Percentiles rank a stretch among this genome's conserved stretches.
phyloP scores from a whole-genome alignment of 805 yeast genomes.

The Pichia nanzhaoensis region DNA sequence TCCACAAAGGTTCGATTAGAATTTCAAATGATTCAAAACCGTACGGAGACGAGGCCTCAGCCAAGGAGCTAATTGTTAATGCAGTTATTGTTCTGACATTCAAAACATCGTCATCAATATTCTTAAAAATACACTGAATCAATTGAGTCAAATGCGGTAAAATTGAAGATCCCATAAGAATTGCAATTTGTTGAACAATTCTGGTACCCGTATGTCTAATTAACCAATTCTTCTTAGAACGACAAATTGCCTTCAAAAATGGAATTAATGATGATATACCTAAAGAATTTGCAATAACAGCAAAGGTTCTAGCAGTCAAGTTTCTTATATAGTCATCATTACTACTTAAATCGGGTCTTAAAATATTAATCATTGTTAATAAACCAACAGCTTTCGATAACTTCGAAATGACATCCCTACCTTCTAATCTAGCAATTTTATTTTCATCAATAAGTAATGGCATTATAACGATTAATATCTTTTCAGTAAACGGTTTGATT shows the following conservation, averaged over 20 bases:
- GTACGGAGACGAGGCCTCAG: constrained; percentile 77
- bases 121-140: constrained; percentile 51
- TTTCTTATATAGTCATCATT: constrained; percentile 76
- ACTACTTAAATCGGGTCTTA: constrained; percentile 79
- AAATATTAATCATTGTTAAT: constrained; percentile 65
- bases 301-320: constrained; percentile 70
- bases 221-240: constrained; percentile 69
- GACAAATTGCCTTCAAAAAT: constrained; percentile 72
- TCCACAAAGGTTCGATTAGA: constrained; percentile 72
- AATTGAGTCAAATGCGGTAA: constrained; percentile 66
- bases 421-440: constrained; percentile 64
- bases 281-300: constrained; percentile 73
- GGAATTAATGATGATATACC: constrained; percentile 72
- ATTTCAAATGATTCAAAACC: constrained; percentile 85
- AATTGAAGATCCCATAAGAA: constrained; percentile 60
- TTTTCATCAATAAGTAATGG: constrained; percentile 82
- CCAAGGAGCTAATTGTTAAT: constrained; percentile 61
- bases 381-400: constrained; percentile 79
- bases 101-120: constrained; percentile 60
- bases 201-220: constrained; percentile 80
- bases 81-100: constrained; percentile 69
- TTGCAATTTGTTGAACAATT: constrained; percentile 69
- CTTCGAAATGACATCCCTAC: constrained; percentile 69
- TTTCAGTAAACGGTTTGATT: constrained; percentile 67
- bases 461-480: constrained; percentile 63